phyloP scores from a whole-genome alignment of 2,329 filamentous ascomycete genomes.

The Ceratocystiopsis minuta region DNA sequence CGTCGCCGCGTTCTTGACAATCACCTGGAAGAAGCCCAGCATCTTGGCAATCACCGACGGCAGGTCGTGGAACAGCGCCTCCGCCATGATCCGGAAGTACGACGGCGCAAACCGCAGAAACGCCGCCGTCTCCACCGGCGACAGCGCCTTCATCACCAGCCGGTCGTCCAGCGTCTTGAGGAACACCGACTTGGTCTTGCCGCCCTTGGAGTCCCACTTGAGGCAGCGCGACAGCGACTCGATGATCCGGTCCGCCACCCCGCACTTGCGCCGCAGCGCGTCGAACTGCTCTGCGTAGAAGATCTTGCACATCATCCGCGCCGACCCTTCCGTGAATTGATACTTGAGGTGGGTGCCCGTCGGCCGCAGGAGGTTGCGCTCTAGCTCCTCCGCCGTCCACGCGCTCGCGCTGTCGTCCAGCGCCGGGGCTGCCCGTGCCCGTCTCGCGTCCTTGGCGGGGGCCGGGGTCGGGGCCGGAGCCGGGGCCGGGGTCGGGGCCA shows the following conservation, averaged over 20 bases:
- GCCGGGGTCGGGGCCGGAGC: too few relatives aligned
- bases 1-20: constrained; percentile 85
- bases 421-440: too few relatives aligned
- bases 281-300: constrained; percentile 98
- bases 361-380: constrained; percentile 65
- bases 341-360: constrained; percentile 92
- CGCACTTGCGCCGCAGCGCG: constrained; percentile 79
- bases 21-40: constrained; percentile 94
- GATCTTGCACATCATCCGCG: constrained; percentile 92
- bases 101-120: constrained; percentile 92
- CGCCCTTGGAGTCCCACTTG: constrained; percentile 96
- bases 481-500: too few relatives aligned
- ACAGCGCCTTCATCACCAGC: constrained; percentile 80
- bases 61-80: constrained; percentile 85
- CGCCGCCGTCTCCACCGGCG: constrained; percentile 77
- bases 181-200: constrained; percentile 95
- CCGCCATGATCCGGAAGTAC: constrained; percentile 94
- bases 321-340: constrained; percentile 83
- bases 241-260: constrained; percentile 80
- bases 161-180: constrained; percentile 91
- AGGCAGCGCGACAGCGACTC: constrained; percentile 89
- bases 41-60: constrained; percentile 98
- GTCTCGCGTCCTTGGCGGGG: too few relatives aligned
- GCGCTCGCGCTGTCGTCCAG: too few relatives aligned
- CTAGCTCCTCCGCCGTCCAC: constrained; percentile 47